Evolutionary conservation across 1,284 basidiomycete species (phyloP), one percentile per base, ranked within the genome.

Genomic region (Phlebopus sp.): DNA sequence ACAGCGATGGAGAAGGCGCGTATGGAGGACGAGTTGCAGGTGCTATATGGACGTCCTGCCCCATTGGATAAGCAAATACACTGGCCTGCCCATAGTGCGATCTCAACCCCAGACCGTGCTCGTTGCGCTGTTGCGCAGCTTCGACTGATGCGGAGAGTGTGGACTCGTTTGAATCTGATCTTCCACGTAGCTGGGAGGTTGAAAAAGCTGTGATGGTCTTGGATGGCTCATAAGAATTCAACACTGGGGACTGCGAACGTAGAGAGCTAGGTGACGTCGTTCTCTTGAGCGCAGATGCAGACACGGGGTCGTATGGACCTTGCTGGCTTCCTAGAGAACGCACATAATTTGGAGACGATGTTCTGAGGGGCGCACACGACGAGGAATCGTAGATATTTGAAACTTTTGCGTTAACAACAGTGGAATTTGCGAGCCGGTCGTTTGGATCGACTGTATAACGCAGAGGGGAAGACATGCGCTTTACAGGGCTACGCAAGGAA

Each of bases 1-100:
- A 61, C 29, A 92, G 72, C 0, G 86, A 86, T 0, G 88, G 86
- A 0, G 86, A 89, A 10, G 85, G 85, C 2, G 84, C 82, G 61
- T 87, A 88, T 23, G 79, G 76, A 2, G 76, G 70, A 43, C 78
- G 77, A 9, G 69, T 67, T 6, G 70, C 63, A 11, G 70, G 66
- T 56, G 76, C 75, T 10, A 74, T 55, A 3, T 67, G 58, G 21
- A 77, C 48, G 18, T 81, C 76, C 55, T 81, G 66, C 19, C 49
- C 60, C 17, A 41, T 5, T n/a, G 41, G 18, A 13, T 57, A 51
- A 14, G 50, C 55, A 47, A 51, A 30, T 14, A 52, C 60, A 23
- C 46, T 44, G 17, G 63, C 51, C 39, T 61, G 64, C 17, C 49
- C 40, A 2, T 55, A 42, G 45, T 59, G 57, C 34, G 51, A 18